Percentiles rank a stretch among this genome's conserved stretches.
Evolutionary conservation across 2,329 filamentous ascomycete species (phyloP).

Genomic region (Microsporum ferrugineum): DNA sequence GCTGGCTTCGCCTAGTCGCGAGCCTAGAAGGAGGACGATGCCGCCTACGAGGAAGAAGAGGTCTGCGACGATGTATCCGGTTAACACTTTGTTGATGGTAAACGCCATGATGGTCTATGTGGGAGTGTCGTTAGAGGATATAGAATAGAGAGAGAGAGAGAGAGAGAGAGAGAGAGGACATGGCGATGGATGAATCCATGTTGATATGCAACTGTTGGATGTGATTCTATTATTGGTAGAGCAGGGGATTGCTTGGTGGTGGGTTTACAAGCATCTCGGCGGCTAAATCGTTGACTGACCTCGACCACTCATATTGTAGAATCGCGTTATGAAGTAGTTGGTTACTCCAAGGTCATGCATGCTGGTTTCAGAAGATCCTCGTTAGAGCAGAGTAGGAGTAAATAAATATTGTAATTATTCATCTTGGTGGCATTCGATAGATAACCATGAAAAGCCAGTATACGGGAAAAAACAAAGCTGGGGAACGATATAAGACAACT

Average conservation of each 20-base stretch:
- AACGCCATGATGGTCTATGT: background rate
- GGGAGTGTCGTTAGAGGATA: background rate
- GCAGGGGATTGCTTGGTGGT: background rate
- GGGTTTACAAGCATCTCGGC: background rate
- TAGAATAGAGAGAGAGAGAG: background rate
- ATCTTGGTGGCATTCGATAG: background rate
- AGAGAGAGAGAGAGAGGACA: background rate
- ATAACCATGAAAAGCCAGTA: background rate
- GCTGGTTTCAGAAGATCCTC: too few species aligned
- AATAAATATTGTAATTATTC: background rate
- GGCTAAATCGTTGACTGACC: background rate
- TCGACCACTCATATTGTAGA: background rate
- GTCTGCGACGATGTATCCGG: conserved; percentile 42
- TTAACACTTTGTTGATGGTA: conserved; percentile 44
- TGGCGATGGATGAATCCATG: background rate
- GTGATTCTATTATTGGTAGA: background rate
- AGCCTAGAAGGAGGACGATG: conserved; percentile 42
- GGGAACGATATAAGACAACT: background rate
- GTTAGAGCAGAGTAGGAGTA: background rate
- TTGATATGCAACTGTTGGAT: background rate
- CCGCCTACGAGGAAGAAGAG: conserved; percentile 43
- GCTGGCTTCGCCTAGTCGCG: conserved; percentile 39
- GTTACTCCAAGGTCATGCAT: too few species aligned
- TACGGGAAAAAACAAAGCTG: background rate
- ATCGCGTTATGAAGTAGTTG: too few species aligned